phyloP scores from a whole-genome alignment of 2,329 filamentous ascomycete species.

The Xylaria sp. region DNA sequence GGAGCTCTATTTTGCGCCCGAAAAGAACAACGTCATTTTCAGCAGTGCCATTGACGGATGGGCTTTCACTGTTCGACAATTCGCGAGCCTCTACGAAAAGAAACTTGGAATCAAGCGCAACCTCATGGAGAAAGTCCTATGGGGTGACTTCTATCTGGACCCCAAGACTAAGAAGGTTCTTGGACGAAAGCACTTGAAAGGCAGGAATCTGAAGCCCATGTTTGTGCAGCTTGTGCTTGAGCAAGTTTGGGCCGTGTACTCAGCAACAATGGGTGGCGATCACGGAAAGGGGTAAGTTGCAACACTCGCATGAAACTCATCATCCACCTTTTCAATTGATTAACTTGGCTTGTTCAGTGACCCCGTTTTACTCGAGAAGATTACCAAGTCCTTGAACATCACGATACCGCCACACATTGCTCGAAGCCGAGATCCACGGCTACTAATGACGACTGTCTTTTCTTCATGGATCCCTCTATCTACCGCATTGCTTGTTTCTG shows the following conservation, averaged over 20 bases:
- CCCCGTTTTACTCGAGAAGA: conserved; percentile 78
- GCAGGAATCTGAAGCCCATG: conserved; percentile 86
- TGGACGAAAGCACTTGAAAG: conserved; percentile 86
- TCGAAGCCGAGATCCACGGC: conserved; percentile 74
- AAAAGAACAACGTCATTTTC: conserved; percentile 99
- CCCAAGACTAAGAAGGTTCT: conserved; percentile 95
- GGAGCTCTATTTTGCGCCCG: conserved; percentile 94
- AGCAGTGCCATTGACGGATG: conserved; percentile 97
- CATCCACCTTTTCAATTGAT: conserved; percentile 9
- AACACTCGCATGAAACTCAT: not conserved
- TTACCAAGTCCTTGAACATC: conserved; percentile 84
- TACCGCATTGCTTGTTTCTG: conserved; percentile 85
- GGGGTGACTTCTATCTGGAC: conserved; percentile 95
- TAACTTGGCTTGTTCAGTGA: conserved; percentile 49
- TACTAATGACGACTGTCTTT: conserved; percentile 82
- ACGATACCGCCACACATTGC: conserved; percentile 78
- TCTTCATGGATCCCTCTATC: conserved; percentile 87
- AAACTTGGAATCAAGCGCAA: conserved; percentile 91
- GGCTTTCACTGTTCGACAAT: conserved; percentile 95
- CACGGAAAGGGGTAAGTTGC: conserved; percentile 67
- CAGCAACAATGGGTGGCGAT: conserved; percentile 78
- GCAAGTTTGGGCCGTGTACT: conserved; percentile 92
- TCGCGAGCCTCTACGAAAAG: conserved; percentile 89
- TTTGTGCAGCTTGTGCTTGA: conserved; percentile 96
- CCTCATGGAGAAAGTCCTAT: conserved; percentile 85